Percentiles rank a stretch among this genome's conserved stretches.
These are phyloP conservation scores for Umbellularia californica DNA, from an alignment of 164 flowering plant species.

Conservation along the genomic window DNA sequence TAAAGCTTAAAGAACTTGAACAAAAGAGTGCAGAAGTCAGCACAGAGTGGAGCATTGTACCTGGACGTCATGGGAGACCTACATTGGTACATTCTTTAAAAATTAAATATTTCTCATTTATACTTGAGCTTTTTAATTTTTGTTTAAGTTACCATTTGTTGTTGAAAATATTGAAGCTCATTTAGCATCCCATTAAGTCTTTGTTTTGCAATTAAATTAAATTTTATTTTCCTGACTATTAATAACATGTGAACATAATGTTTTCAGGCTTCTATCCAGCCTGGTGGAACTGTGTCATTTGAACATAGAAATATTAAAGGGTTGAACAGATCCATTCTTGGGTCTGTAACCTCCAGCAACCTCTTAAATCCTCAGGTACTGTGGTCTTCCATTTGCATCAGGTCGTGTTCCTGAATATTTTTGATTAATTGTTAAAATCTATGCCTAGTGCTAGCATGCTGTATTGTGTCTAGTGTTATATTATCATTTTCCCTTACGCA, in stretches of 20 bases:
- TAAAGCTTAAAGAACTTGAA: slow-evolving; percentile 94
- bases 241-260: not conserved
- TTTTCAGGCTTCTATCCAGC: slow-evolving; percentile 90
- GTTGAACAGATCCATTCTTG: slow-evolving; percentile 82
- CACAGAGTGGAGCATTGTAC: slow-evolving; percentile 98
- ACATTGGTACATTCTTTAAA: slow-evolving; percentile 58
- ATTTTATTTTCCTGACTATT: no score
- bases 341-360: slow-evolving; percentile 94
- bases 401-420: not conserved
- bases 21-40: slow-evolving; percentile 95
- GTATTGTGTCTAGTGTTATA: not conserved
- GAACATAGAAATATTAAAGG: slow-evolving; percentile 91
- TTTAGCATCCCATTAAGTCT: no score
- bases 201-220: no score
- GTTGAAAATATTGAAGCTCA: no score
- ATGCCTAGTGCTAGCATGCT: no score
- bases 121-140: no score
- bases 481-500: not conserved
- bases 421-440: no score
- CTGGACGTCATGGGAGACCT: slow-evolving; percentile 93
- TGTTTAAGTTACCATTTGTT: no score
- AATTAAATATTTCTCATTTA: not conserved
- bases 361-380: slow-evolving; percentile 91
- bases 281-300: slow-evolving; percentile 95
- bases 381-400: not conserved